A percentile compares a stretch with the other conserved stretches of the same genome.
Evolutionary conservation across 176 grass and related monocot genomes (phyloP).

Genomic region (Puya raimondii): DNA sequence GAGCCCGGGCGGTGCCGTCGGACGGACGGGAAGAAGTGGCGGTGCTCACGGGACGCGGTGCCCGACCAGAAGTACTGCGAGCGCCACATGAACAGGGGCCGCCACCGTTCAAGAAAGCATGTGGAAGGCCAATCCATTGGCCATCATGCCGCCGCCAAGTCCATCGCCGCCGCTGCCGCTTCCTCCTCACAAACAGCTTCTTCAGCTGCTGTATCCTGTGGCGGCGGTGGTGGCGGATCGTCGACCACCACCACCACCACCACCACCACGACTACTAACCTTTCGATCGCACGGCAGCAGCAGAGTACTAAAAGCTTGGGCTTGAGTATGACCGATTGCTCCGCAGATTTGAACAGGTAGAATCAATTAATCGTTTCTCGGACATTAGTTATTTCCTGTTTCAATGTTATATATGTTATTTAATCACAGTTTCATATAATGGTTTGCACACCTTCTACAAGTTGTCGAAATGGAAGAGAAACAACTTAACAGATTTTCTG

Average conservation of each 20-base stretch:
- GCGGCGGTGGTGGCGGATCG: slow-evolving; percentile 14
- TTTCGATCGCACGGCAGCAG: slow-evolving; percentile 19
- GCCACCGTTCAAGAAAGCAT: slow-evolving; percentile 98
- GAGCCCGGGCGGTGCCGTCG: slow-evolving; percentile 82
- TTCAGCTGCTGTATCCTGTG: slow-evolving; percentile 11
- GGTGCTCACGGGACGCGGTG: slow-evolving; percentile 79
- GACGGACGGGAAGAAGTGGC: slow-evolving; percentile 87
- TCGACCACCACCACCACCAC: background rate
- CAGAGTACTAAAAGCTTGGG: slow-evolving; percentile 24
- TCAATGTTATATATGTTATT: background rate
- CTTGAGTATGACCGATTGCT: slow-evolving; percentile 18
- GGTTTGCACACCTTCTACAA: too few species aligned
- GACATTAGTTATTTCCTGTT: slow-evolving; percentile 7
- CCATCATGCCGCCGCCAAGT: slow-evolving; percentile 16
- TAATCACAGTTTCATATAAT: too few species aligned
- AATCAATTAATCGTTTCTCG: slow-evolving; percentile 8
- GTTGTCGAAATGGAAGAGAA: too few species aligned
- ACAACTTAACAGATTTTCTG: too few species aligned
- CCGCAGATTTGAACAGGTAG: slow-evolving; percentile 32
- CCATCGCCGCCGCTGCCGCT: background rate
- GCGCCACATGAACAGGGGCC: slow-evolving; percentile 76
- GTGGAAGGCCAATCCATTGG: slow-evolving; percentile 66
- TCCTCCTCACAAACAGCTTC: slow-evolving; percentile 17
- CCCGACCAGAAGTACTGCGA: slow-evolving; percentile 84
- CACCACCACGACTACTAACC: background rate